Conservation (phyloP, 495 filamentous ascomycete species). For the Durotheca rogersii region DNA sequence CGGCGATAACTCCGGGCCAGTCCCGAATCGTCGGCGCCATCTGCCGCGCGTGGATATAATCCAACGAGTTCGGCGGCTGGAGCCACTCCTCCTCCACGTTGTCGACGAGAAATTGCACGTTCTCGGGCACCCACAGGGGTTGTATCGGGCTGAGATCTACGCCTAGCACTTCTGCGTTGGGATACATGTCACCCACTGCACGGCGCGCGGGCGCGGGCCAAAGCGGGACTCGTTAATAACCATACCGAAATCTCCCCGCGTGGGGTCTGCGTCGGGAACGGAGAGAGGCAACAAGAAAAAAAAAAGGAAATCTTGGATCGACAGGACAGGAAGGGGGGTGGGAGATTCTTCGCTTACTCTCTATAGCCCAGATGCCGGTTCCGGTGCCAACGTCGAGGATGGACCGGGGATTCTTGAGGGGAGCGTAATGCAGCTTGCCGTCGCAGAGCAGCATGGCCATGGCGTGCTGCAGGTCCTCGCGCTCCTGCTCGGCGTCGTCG, state of each 20-base stretch:
- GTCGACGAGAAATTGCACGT: slow-evolving; percentile 58
- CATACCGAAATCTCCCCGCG: no score
- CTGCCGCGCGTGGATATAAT: slow-evolving; percentile 54
- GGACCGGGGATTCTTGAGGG: slow-evolving; percentile 43
- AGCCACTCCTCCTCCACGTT: slow-evolving; percentile 57
- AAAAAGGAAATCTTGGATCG: no score
- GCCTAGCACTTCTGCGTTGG: slow-evolving; percentile 50
- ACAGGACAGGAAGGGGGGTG: background rate
- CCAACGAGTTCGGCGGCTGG: slow-evolving; percentile 45
- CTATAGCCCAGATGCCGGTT: slow-evolving; percentile 64
- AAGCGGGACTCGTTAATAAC: slow-evolving; percentile 10
- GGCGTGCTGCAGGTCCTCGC: slow-evolving; percentile 48
- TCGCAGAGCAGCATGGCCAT: slow-evolving; percentile 42
- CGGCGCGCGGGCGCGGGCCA: slow-evolving; percentile 13
- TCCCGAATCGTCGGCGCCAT: slow-evolving; percentile 51
- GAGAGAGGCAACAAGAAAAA: no score
- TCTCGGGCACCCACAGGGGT: slow-evolving; percentile 53
- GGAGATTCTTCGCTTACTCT: slow-evolving; percentile 47
- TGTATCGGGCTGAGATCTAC: slow-evolving; percentile 64
- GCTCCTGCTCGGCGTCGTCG: slow-evolving; percentile 52
- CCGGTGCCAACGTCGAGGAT: slow-evolving; percentile 63
- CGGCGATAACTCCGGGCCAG: slow-evolving; percentile 44
- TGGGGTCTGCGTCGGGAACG: no score
- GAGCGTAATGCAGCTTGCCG: slow-evolving; percentile 53
- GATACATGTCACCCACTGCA: slow-evolving; percentile 55